Evolutionary conservation across 2,329 filamentous ascomycete genomes (phyloP).

Genomic region (Beauveria pseudobassiana): DNA sequence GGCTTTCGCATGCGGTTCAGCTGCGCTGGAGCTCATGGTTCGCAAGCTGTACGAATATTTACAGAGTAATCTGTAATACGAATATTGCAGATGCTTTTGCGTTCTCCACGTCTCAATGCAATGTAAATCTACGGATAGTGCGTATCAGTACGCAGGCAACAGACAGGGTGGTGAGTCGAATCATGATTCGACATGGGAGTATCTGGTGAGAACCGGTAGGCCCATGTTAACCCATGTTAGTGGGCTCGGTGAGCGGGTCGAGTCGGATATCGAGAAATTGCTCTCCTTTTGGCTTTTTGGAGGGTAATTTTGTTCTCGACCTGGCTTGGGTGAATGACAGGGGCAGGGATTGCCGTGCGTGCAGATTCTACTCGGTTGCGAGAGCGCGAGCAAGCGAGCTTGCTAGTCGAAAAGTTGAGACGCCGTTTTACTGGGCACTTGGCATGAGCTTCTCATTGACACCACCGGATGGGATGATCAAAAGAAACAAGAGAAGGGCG

Average conservation of each 20-base stretch:
- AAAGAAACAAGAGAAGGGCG: too few relatives aligned
- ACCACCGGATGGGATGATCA: not conserved
- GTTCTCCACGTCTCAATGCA: not conserved
- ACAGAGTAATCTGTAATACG: too few relatives aligned
- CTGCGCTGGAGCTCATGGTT: not conserved
- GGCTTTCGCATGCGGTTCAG: too few relatives aligned
- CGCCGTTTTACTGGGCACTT: not conserved
- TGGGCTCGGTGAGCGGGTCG: conserved; percentile 5
- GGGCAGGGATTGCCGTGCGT: not conserved
- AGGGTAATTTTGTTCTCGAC: not conserved
- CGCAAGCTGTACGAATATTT: not conserved
- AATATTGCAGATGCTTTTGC: not conserved
- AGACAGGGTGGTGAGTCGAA: too few relatives aligned
- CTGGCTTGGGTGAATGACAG: not conserved
- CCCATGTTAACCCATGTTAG: not conserved
- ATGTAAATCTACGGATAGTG: not conserved
- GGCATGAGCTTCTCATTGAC: too few relatives aligned
- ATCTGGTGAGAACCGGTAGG: not conserved
- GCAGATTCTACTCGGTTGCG: not conserved
- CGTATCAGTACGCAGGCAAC: too few relatives aligned
- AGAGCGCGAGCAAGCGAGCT: too few relatives aligned
- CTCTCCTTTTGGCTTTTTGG: not conserved
- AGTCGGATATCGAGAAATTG: conserved; percentile 4
- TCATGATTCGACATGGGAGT: too few relatives aligned
- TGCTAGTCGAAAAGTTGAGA: not conserved